phyloP scores from a whole-genome alignment of 202 grass and related monocot species.

The Tripidium arundinaceum region DNA sequence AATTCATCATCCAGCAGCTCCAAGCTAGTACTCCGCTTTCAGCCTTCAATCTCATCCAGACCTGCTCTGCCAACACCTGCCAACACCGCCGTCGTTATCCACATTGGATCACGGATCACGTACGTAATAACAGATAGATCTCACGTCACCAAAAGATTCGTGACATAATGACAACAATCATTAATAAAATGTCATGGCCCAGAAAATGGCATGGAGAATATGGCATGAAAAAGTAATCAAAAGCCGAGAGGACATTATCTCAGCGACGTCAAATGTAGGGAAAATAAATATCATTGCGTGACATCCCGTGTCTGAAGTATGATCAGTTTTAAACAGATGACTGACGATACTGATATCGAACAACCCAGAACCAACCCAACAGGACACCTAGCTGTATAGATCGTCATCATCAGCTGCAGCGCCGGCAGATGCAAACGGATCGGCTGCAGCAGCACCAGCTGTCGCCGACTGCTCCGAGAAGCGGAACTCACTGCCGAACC shows the following conservation, averaged over 20 bases:
- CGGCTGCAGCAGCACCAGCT: constrained; percentile 23
- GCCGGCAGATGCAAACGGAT: constrained; percentile 51
- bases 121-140: no score
- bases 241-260: background rate
- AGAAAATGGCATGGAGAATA: background rate
- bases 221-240: background rate
- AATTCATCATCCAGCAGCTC: no score
- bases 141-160: no score
- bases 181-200: background rate
- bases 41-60: no score
- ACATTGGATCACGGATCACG: no score
- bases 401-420: constrained; percentile 65
- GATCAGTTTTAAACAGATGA: constrained; percentile 27
- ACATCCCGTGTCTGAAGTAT: constrained; percentile 21
- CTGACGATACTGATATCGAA: constrained; percentile 7
- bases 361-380: background rate
- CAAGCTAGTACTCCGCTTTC: no score
- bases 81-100: no score
- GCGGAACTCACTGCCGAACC: constrained; percentile 78
- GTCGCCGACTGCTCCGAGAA: constrained; percentile 51
- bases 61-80: no score
- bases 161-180: background rate
- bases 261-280: constrained; percentile 23
- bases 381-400: constrained; percentile 62
- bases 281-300: constrained; percentile 34